Evolutionary conservation across 2,329 filamentous ascomycete species (phyloP).

Genomic region (Amesomyces nigricolor): DNA sequence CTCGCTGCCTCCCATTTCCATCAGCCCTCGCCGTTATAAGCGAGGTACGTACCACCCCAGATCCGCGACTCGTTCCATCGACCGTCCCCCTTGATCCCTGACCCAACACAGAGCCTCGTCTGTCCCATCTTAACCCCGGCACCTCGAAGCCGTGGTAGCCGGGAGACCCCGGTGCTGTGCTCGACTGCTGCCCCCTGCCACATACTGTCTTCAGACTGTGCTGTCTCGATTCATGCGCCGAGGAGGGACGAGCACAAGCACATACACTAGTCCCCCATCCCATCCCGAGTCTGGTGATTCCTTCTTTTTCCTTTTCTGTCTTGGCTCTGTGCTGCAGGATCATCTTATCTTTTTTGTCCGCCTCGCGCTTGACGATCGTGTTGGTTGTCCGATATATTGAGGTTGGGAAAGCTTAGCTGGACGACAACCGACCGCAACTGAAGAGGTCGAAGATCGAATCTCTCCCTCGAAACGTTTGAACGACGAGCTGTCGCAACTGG

Average conservation of each 20-base stretch:
- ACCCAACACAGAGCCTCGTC: not conserved
- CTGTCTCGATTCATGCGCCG: conserved; percentile 22
- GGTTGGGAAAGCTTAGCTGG: too few relatives aligned
- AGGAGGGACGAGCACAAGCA: conserved; percentile 9
- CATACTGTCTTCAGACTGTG: conserved; percentile 25
- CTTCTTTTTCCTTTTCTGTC: conserved; percentile 10
- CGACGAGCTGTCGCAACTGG: too few relatives aligned
- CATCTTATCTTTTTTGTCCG: conserved; percentile 26
- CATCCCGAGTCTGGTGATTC: conserved; percentile 9
- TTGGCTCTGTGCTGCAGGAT: conserved; percentile 7
- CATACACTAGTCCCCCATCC: not conserved
- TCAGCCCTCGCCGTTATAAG: too few relatives aligned
- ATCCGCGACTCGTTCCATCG: too few relatives aligned
- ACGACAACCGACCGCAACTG: too few relatives aligned
- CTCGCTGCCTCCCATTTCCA: too few relatives aligned
- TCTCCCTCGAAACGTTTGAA: too few relatives aligned
- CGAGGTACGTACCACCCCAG: too few relatives aligned
- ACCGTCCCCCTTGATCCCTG: too few relatives aligned
- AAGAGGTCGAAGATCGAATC: too few relatives aligned
- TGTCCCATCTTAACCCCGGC: not conserved
- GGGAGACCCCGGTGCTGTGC: conserved; percentile 14
- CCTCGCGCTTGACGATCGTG: not conserved
- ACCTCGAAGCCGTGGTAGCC: conserved; percentile 4
- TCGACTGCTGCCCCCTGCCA: conserved; percentile 20
- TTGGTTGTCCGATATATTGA: not conserved